phyloP scores from a whole-genome alignment of 495 filamentous ascomycete genomes.

The Margaritispora aquatica region DNA sequence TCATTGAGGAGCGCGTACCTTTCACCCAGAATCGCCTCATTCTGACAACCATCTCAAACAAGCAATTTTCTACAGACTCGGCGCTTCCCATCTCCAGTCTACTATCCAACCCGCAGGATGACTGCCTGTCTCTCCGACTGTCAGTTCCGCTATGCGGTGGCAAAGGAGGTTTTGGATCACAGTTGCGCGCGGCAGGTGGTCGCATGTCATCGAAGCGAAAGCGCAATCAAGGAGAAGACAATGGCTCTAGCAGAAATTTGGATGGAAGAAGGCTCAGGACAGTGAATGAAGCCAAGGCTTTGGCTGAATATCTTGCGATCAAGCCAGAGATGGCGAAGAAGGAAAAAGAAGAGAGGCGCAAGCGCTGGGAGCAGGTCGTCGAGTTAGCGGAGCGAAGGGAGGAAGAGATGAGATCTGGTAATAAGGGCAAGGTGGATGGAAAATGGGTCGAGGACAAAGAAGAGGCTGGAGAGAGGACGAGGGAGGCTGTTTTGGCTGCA shows the following conservation, averaged over 20 bases:
- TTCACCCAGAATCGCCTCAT: conserved; percentile 49
- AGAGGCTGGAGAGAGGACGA: conserved; percentile 71
- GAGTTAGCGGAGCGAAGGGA: conserved; percentile 74
- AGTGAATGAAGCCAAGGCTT: conserved; percentile 86
- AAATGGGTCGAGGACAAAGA: conserved; percentile 94
- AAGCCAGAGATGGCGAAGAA: conserved; percentile 95
- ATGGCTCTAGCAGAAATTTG: conserved; percentile 85
- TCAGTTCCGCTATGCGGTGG: conserved; percentile 72
- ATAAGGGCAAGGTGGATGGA: conserved; percentile 68
- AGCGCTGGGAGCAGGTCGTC: conserved; percentile 79
- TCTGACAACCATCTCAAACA: conserved; percentile 78
- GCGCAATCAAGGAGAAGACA: conserved; percentile 73
- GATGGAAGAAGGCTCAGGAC: conserved; percentile 88
- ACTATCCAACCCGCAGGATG: conserved; percentile 43
- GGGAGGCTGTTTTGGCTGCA: conserved; percentile 73
- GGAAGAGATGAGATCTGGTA: conserved; percentile 67
- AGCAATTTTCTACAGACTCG: conserved; percentile 47
- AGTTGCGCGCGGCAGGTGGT: conserved; percentile 91
- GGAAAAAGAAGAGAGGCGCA: conserved; percentile 76
- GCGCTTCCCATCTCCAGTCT: conserved; percentile 44
- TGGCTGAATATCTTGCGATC: conserved; percentile 90
- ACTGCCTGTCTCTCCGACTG: conserved; percentile 75
- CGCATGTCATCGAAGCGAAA: conserved; percentile 96
- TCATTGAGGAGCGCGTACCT: conserved; percentile 61
- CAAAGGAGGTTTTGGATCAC: conserved; percentile 96